These are phyloP conservation scores for Bauhinia variegata DNA, from an alignment of 306 rosid species.

Conservation along the genomic window DNA sequence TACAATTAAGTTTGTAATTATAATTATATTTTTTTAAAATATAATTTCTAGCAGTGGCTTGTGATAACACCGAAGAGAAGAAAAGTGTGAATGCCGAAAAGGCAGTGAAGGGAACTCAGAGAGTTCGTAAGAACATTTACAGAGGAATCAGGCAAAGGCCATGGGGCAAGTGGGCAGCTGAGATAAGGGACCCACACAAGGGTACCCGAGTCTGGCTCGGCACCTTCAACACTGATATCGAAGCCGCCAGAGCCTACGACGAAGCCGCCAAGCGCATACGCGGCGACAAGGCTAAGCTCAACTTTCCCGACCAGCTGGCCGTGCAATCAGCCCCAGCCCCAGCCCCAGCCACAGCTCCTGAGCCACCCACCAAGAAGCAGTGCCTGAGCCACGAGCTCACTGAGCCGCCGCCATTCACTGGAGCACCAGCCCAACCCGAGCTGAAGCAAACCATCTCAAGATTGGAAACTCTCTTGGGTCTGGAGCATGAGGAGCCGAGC, in stretches of 20 bases:
- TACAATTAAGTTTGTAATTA: too few species aligned
- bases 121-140: constrained; percentile 59
- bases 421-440: neutral
- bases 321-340: neutral
- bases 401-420: too few species aligned
- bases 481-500: constrained; percentile 29
- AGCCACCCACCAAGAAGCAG: constrained; percentile 40
- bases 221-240: constrained; percentile 66
- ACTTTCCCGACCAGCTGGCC: constrained; percentile 38
- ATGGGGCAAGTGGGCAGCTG: constrained; percentile 95
- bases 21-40: too few species aligned
- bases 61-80: constrained; percentile 41
- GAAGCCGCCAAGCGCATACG: constrained; percentile 76
- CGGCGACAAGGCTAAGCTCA: constrained; percentile 81
- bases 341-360: neutral
- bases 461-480: constrained; percentile 61
- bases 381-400: constrained; percentile 24
- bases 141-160: constrained; percentile 81
- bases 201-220: constrained; percentile 84
- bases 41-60: neutral
- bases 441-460: constrained; percentile 50
- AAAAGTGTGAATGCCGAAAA: constrained; percentile 7
- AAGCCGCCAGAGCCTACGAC: constrained; percentile 79
- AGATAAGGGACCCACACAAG: constrained; percentile 77
- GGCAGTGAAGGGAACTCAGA: neutral